phyloP scores from a whole-genome alignment of 306 rosid genomes.

The Pyrus pyrifolia region DNA sequence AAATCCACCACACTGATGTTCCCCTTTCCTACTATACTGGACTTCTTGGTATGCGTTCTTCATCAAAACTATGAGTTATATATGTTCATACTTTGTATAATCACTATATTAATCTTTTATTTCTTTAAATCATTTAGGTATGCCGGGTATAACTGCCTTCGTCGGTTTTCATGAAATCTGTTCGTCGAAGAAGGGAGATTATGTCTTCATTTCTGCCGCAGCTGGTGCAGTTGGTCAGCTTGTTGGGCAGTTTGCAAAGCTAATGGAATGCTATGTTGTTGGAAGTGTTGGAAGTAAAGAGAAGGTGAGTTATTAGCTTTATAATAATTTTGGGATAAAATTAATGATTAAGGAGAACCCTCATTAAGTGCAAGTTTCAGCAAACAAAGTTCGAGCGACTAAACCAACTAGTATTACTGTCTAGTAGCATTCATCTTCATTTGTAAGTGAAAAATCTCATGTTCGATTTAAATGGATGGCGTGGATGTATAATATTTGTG shows the following conservation, averaged over 20 bases:
- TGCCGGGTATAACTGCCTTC: constrained; percentile 7
- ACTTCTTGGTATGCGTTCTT: not conserved
- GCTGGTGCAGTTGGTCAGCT: constrained; percentile 13
- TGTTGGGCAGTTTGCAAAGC: constrained; percentile 11
- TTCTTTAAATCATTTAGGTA: not conserved
- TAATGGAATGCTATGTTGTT: constrained; percentile 7
- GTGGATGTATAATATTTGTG: no score
- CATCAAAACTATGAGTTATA: not conserved
- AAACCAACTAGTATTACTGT: no score
- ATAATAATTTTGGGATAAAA: not conserved
- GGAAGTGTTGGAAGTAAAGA: constrained; percentile 13
- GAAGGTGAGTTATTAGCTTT: not conserved
- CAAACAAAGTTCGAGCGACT: no score
- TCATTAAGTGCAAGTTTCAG: no score
- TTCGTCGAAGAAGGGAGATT: not conserved
- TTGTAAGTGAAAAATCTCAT: no score
- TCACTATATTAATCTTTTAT: no score
- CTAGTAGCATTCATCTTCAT: no score
- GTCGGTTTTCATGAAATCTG: not conserved
- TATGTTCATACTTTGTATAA: not conserved
- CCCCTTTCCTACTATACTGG: constrained; percentile 7
- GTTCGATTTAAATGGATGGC: no score
- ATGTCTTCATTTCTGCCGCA: constrained; percentile 2
- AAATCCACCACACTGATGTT: constrained; percentile 10
- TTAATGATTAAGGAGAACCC: no score